Percentiles rank a stretch among this genome's conserved stretches.
phyloP scores from a whole-genome alignment of 1,284 basidiomycete species.

The Irpex rosettiformis region DNA sequence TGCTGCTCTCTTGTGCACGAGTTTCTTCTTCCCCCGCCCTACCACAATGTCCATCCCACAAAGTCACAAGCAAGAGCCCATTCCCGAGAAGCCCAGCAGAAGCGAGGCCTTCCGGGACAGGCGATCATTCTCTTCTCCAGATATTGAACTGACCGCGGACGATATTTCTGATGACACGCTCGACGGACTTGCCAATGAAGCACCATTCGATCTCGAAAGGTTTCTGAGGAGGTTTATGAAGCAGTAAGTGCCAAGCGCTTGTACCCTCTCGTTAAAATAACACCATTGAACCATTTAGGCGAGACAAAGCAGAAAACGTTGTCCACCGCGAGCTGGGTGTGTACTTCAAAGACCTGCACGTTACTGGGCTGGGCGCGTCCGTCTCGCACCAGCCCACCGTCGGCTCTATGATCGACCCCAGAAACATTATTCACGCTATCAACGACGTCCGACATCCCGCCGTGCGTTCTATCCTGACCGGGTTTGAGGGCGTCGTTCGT shows the following conservation, averaged over 20 bases:
- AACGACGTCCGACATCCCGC: slow-evolving; percentile 33
- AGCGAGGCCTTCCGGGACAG: not conserved
- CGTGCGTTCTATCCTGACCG: slow-evolving; percentile 41
- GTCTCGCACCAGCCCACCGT: slow-evolving; percentile 39
- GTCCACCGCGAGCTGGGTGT: slow-evolving; percentile 46
- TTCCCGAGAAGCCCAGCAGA: not conserved
- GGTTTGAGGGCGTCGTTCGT: slow-evolving; percentile 48
- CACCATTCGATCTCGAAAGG: slow-evolving; percentile 45
- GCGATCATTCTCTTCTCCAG: not conserved
- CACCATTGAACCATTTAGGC: slow-evolving; percentile 26
- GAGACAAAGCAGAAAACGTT: slow-evolving; percentile 39
- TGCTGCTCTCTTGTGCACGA: not conserved
- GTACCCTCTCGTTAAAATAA: not conserved
- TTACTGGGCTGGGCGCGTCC: slow-evolving; percentile 42
- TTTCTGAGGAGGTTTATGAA: slow-evolving; percentile 34
- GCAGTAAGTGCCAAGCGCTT: slow-evolving; percentile 29
- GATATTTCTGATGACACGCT: not conserved
- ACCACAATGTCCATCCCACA: not conserved
- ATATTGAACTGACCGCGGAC: not conserved
- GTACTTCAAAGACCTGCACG: slow-evolving; percentile 44
- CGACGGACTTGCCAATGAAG: slow-evolving; percentile 20
- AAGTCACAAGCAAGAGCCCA: not conserved
- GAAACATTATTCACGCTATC: slow-evolving; percentile 24
- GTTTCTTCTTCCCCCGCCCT: too few species aligned
- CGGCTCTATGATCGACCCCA: slow-evolving; percentile 38